Evolutionary conservation across 371 early-diverging fungal genomes (phyloP).

Genomic region (Mortierella sp.): DNA sequence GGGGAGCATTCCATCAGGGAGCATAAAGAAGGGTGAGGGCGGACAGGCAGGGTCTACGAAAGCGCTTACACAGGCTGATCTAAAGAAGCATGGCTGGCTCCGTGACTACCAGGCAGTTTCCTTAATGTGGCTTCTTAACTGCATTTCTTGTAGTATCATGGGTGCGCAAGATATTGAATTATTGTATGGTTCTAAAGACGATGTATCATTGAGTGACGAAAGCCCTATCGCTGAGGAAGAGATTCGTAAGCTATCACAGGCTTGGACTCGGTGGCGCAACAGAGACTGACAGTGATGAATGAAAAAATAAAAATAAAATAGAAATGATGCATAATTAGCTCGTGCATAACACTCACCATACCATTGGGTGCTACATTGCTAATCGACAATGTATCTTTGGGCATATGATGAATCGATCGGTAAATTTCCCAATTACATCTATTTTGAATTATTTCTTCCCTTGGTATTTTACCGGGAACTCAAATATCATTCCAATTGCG

Average conservation of each 20-base stretch:
- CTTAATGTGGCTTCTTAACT: conserved; percentile 40
- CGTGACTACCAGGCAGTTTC: conserved; percentile 40
- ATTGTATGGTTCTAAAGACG: conserved; percentile 11
- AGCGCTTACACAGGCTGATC: conserved; percentile 10
- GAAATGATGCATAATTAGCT: background rate
- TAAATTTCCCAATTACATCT: too few relatives aligned
- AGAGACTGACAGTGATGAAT: background rate
- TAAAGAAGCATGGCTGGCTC: conserved; percentile 46
- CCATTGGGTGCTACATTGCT: too few relatives aligned
- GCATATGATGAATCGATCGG: too few relatives aligned
- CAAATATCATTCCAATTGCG: too few relatives aligned
- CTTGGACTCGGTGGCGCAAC: background rate
- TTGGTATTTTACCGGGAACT: too few relatives aligned
- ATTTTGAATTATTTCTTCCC: too few relatives aligned
- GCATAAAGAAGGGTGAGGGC: background rate
- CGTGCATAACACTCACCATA: too few relatives aligned
- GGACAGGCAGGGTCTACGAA: background rate
- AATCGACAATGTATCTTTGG: too few relatives aligned
- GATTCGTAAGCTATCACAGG: background rate
- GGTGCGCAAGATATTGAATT: conserved; percentile 27
- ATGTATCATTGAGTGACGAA: background rate
- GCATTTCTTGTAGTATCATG: conserved; percentile 39
- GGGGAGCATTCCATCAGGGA: conserved; percentile 21
- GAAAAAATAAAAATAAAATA: background rate
- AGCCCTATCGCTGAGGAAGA: background rate